Evolutionary conservation across 1,284 basidiomycete genomes (phyloP).

Genomic region (Vanrija humicola): DNA sequence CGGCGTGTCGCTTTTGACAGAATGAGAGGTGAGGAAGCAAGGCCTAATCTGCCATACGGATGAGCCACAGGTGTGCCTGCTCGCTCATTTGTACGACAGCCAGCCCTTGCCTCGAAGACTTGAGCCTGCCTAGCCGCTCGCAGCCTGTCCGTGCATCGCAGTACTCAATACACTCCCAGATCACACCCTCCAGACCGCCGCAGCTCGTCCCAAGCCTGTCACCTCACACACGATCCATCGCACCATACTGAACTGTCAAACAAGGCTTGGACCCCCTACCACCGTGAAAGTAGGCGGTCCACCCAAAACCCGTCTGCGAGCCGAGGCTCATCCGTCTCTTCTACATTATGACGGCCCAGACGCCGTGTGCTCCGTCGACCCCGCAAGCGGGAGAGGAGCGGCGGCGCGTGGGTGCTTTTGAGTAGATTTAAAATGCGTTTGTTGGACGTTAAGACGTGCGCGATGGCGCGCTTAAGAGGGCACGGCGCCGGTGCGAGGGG

Average conservation of each 20-base stretch:
- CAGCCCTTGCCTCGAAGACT: too few relatives aligned
- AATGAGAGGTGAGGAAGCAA: too few relatives aligned
- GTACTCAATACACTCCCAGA: too few relatives aligned
- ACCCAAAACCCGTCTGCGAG: constrained; percentile 36
- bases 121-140: too few relatives aligned
- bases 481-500: not conserved
- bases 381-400: constrained; percentile 19
- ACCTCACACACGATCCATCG: not conserved
- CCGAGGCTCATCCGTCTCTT: constrained; percentile 22
- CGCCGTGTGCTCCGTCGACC: constrained; percentile 6
- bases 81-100: too few relatives aligned
- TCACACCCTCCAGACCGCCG: too few relatives aligned
- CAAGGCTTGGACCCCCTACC: constrained; percentile 37
- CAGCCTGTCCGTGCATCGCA: too few relatives aligned
- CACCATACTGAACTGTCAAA: constrained; percentile 27
- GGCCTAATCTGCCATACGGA: too few relatives aligned
- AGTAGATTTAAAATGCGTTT: constrained; percentile 26
- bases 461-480: not conserved
- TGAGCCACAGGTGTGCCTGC: too few relatives aligned
- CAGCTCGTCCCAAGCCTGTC: not conserved
- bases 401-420: constrained; percentile 34
- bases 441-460: constrained; percentile 11
- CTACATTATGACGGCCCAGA: constrained; percentile 37
- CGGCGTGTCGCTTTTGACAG: too few relatives aligned
- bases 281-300: constrained; percentile 27